Evolutionary conservation across 2,329 filamentous ascomycete species (phyloP), one percentile per base, ranked within the genome.

Genomic region (Penicillium freii): DNA sequence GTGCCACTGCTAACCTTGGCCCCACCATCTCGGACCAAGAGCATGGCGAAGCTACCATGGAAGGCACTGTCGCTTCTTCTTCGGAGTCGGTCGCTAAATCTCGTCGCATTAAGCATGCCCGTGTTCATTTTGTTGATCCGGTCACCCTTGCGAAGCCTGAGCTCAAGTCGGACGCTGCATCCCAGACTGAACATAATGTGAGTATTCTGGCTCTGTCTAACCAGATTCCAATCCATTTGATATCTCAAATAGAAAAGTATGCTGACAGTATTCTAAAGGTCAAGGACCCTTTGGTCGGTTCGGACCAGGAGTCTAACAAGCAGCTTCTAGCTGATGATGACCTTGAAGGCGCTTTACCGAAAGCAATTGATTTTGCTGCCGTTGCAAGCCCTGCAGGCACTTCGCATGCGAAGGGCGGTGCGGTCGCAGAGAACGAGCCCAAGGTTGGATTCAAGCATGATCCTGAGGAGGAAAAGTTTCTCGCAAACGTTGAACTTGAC

Each of bases 401-500:
- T 13, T 19, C 19, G 2, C 17, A 23, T 29, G 5, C 3, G n/a
- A 27, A 53, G 1, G 8, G 17, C 1, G 13, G 13, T n/a, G n/a
- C 23, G 4, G 9, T 19, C 2, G 5, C n/a, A 4, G 29, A 25
- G 15, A 27, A 36, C 8, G 21, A 15, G 1, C 31, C 38, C 9
- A 33, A 31, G 7, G 1, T 55, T n/a, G 54, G 54, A 17, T 46
- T 50, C 19, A 55, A 44, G 23, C 56, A 48, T 29, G 46, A 46
- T 36, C 56, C 56, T 21, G n/a, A 17, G 1, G 54, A 56, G 27
- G 54, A 56, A 53, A 43, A 9, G 13, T 13, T 34, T 13, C 39
- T 56, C 4, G 54, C 54, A 7, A 34, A 44, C 7, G 13, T 56
- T 25, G 54, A 56, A 19, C 47, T 51, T n/a, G 54, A 56, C 17